phyloP scores from a whole-genome alignment of 257 asterid genomes.

The Echites panduratus region DNA sequence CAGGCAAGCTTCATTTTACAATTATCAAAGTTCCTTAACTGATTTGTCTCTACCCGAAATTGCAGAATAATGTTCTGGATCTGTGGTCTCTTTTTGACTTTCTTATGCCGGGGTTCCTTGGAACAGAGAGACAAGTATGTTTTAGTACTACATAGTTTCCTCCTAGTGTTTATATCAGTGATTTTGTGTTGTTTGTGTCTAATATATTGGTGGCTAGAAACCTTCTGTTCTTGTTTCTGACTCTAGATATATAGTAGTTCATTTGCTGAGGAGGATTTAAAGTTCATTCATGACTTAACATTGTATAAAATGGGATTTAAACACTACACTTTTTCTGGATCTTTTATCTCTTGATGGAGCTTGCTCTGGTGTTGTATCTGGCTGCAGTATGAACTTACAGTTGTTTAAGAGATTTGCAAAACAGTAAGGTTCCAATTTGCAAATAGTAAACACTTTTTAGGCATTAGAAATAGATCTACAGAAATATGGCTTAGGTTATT shows the following conservation, averaged over 20 bases:
- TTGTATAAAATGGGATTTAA: background rate
- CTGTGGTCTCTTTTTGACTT: slow-evolving; percentile 99
- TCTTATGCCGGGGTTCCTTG: slow-evolving; percentile 99
- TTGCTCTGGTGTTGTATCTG: background rate
- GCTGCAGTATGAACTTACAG: background rate
- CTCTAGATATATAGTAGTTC: no score
- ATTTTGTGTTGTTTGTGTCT: background rate
- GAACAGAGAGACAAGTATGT: slow-evolving; percentile 98
- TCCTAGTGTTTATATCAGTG: background rate
- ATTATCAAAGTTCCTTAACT: slow-evolving; percentile 17
- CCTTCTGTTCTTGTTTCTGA: background rate
- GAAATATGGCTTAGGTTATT: background rate
- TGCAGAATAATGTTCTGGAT: slow-evolving; percentile 99
- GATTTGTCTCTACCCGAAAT: slow-evolving; percentile 23
- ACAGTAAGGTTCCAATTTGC: background rate
- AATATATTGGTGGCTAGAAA: background rate
- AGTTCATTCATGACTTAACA: background rate
- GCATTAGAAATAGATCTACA: background rate
- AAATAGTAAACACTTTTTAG: background rate
- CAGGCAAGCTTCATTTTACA: background rate
- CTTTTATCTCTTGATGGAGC: background rate
- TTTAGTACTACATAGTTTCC: background rate
- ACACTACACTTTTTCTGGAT: background rate
- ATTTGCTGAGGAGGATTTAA: no score
- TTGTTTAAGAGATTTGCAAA: background rate